Base-by-base conservation (phyloP, 306 rosid genomes). In the Prunus mongolica region DNA sequence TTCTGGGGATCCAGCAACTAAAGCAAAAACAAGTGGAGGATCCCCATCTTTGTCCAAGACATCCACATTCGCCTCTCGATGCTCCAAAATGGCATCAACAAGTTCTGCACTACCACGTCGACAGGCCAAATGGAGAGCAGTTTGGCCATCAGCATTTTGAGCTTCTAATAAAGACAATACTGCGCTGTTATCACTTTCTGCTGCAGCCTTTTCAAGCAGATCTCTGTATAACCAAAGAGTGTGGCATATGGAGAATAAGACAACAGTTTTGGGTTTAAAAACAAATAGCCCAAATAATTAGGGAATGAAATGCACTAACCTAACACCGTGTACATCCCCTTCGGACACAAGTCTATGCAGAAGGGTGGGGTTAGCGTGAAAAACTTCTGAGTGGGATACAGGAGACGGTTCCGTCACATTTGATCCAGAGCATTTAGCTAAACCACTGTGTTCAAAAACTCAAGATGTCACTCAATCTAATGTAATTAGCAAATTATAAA, bases 91-190 rank as follows among this genome's bases (percentile, higher is more conserved):
- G 68, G 92, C 90, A 75, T 92, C 96, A 12, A 95, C 97, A 83
- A 95, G 91, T 67, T 90, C 97, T 54, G 89, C 89, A 79, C 89
- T 88, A 74, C 99, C 99, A 44, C 97, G 96, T 73, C 92, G 87
- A 82, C 99, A 95, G 80, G 99, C 99, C 84, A 95, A 79, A 82
- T 95, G 99, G 67, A 95, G 97, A 76, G 97, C 99, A 16, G 97
- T 95, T 86, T 92, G 99, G 75, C 99, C 99, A 71, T 90, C 97
- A 63, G 87, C 88, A 87, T 92, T 89, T 86, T 89, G 97, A 73
- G 99, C 87, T 76, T 85, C 97, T 86, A 95, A 83, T n/a, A 95
- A 38, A 67, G 88, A 87, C 76, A 87, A 83, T 75, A 92, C 76
- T 77, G 84, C 82, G 69, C 76, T 74, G 81, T 81, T 83, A 67